Evolutionary conservation across 192 early-diverging fungal genomes (phyloP), one percentile per base, ranked within the genome.

Genomic region (Podila horticola): DNA sequence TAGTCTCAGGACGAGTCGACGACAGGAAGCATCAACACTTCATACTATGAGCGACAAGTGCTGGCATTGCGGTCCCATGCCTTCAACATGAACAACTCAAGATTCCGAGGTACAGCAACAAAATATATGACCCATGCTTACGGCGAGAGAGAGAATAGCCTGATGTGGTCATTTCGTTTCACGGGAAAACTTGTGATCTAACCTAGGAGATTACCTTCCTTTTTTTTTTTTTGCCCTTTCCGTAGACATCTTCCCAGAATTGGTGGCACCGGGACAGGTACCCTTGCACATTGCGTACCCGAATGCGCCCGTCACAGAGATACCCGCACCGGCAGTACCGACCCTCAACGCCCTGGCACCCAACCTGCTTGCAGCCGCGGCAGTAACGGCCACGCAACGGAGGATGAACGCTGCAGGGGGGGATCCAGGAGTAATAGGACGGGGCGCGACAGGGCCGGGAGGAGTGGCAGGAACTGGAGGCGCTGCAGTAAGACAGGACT

Each of bases 21-120:
- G 8, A 97, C 98, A 10, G 98, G 98, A 49, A 94, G 94, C 66
- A 94, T 99, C 58, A 91, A 88, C 29, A 94, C 95, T 17, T 91
- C 95, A 3, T 72, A 86, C 55, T 84, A 88, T 20, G 96, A 98
- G 75, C 95, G 95, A 79, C 89, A 87, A 55, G 71, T 90, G 49
- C 88, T 94, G 61, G 95, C 98, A 4, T 82, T 84, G 50, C 91
- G 92, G 67, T 96, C 94, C 30, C 92, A 95, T 75, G 83, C 74
- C 41, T 94, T 90, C 84, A 99, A 99, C 75, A 63, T 94, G 58
- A 81, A 72, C 11, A 94, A 93, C 73, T 81, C 84, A 17, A 87
- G 89, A 69, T 98, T 98, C 71, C 86, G 86, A 86, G 90, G 93
- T 93, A 87, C 65, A 36, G 38, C 17, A 28, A 29, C 8, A 33